Percentiles rank a stretch among this genome's conserved stretches.
These are phyloP conservation scores for Fomitopsis palustris DNA, from an alignment of 1,284 basidiomycete species.

Conservation along the genomic window DNA sequence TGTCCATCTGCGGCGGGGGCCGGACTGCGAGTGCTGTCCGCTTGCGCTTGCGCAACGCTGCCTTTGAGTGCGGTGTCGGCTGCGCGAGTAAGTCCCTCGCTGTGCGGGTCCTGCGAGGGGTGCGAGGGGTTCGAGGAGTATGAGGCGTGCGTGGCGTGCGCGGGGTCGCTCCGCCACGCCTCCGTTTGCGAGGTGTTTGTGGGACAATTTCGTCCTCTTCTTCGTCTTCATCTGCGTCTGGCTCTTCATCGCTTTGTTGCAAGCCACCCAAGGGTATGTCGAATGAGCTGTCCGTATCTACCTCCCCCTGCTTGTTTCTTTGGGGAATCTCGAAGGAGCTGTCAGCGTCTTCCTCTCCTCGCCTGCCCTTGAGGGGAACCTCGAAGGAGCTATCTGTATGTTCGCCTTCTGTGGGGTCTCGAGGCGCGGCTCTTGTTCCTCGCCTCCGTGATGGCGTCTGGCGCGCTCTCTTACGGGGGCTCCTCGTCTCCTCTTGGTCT, in stretches of 20 bases:
- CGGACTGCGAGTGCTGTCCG: constrained; percentile 33
- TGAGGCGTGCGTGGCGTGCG: constrained; percentile 10
- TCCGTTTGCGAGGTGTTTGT: constrained; percentile 18
- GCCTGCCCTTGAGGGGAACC: constrained; percentile 2
- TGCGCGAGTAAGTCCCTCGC: constrained; percentile 35
- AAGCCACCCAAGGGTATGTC: not conserved
- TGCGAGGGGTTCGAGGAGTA: constrained; percentile 20
- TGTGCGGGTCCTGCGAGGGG: constrained; percentile 20
- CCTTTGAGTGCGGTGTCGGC: constrained; percentile 69
- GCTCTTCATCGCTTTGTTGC: constrained; percentile 11
- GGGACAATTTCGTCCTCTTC: not conserved
- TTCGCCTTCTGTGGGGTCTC: not conserved
- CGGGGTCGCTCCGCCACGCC: constrained; percentile 15
- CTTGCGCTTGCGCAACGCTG: constrained; percentile 42
- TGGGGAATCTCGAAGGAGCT: not conserved
- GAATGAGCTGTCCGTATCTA: not conserved
- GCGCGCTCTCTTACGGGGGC: not conserved
- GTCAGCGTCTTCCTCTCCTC: not conserved
- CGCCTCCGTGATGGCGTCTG: not conserved
- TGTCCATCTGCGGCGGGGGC: constrained; percentile 31
- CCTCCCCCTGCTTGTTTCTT: no score
- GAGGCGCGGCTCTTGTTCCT: not conserved
- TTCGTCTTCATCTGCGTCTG: constrained; percentile 16
- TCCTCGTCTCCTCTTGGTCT: not conserved
- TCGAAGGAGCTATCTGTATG: not conserved